These are phyloP conservation scores for Tricholoma bakamatsutake DNA, from an alignment of 768 basidiomycete genomes.

Conservation along the genomic window DNA sequence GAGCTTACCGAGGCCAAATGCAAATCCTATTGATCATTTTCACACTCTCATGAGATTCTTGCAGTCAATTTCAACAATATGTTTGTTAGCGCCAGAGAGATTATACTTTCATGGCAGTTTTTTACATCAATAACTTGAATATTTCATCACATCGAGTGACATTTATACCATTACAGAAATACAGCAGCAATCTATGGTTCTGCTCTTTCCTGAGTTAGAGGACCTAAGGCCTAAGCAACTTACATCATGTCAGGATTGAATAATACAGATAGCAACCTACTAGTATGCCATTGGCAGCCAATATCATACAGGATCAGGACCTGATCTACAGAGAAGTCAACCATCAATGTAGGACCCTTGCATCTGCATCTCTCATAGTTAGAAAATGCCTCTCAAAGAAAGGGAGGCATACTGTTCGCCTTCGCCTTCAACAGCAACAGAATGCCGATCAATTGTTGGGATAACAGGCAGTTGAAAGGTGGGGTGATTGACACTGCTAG, in stretches of 20 bases:
- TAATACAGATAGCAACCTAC: neutral
- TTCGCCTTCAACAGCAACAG: neutral
- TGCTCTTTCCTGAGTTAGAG: neutral
- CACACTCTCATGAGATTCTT: too few species aligned
- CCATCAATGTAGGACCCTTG: neutral
- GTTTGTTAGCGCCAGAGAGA: too few species aligned
- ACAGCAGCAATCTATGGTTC: neutral
- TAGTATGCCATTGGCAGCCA: neutral
- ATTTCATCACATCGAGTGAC: neutral
- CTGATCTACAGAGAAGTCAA: neutral
- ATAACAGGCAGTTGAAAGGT: too few species aligned
- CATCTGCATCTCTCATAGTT: neutral
- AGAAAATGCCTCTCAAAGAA: neutral
- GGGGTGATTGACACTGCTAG: neutral
- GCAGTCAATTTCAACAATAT: too few species aligned
- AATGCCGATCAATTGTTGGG: neutral
- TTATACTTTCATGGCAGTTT: too few species aligned
- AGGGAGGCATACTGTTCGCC: neutral
- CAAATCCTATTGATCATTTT: too few species aligned
- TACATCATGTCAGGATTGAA: neutral
- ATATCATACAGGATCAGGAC: neutral
- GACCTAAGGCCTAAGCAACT: neutral
- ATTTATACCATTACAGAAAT: slow-evolving; percentile 3
- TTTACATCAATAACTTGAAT: too few species aligned
- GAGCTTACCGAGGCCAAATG: too few species aligned